phyloP scores from a whole-genome alignment of 2,329 filamentous ascomycete genomes.

The Knufia fluminis region DNA sequence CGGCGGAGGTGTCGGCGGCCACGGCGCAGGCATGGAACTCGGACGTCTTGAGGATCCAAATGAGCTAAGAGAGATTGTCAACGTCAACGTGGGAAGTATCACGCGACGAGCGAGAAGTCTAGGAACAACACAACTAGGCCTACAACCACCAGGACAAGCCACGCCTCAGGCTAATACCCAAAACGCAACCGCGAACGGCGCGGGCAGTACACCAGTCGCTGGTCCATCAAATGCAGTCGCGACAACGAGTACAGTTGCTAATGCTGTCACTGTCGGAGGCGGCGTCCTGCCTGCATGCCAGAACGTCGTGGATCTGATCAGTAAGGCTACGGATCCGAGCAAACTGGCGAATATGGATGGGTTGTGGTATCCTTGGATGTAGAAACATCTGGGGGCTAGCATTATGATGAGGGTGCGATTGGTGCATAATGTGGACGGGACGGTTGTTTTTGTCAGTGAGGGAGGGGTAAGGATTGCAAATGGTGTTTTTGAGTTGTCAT shows the following conservation, averaged over 20 bases:
- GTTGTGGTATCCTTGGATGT: slow-evolving; percentile 96
- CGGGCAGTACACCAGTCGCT: too few relatives aligned
- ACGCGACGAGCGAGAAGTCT: slow-evolving; percentile 83
- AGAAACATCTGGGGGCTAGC: background rate
- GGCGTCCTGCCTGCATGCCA: slow-evolving; percentile 86
- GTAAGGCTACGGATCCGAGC: slow-evolving; percentile 85
- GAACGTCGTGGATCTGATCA: slow-evolving; percentile 89
- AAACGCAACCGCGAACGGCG: background rate
- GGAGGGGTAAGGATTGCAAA: too few relatives aligned
- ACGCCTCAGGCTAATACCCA: background rate
- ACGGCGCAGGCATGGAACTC: slow-evolving; percentile 8
- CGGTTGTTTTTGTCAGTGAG: too few relatives aligned
- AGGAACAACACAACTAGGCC: slow-evolving; percentile 46
- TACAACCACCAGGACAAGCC: background rate
- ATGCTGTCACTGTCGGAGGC: background rate
- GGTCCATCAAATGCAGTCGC: too few relatives aligned
- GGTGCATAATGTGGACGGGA: too few relatives aligned
- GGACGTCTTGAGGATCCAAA: slow-evolving; percentile 26
- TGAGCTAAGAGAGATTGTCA: slow-evolving; percentile 68
- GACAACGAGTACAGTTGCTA: slow-evolving; percentile 1
- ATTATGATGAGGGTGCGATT: too few relatives aligned
- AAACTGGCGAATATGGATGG: slow-evolving; percentile 82
- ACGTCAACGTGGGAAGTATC: slow-evolving; percentile 79
- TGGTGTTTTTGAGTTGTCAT: too few relatives aligned
- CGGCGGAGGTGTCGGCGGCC: slow-evolving; percentile 6